phyloP scores from a whole-genome alignment of 495 filamentous ascomycete species.

The Podospora bellae-mahoneyi region DNA sequence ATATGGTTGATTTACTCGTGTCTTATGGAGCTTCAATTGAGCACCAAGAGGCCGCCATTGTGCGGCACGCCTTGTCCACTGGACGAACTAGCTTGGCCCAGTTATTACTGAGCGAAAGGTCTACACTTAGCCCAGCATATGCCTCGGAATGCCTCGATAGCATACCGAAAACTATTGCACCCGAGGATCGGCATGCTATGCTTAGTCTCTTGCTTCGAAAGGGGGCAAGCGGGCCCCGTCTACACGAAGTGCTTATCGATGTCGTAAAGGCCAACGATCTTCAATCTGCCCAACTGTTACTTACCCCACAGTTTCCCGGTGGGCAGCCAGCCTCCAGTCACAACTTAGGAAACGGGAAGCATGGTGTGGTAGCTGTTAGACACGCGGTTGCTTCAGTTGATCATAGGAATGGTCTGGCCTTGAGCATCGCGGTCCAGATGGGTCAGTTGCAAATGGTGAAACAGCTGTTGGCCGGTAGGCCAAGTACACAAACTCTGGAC shows the following conservation, averaged over 20 bases:
- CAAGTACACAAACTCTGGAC: constrained; percentile 38
- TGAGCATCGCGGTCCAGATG: constrained; percentile 40
- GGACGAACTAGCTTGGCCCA: constrained; percentile 40
- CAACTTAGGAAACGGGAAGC: constrained; percentile 25
- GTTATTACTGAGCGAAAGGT: constrained; percentile 36
- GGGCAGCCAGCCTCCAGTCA: constrained; percentile 23
- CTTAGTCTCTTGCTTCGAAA: constrained; percentile 40
- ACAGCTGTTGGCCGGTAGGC: constrained; percentile 38
- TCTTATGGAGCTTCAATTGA: constrained; percentile 46
- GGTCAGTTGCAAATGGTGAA: constrained; percentile 38
- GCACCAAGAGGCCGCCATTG: constrained; percentile 38
- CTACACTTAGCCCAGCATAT: constrained; percentile 34
- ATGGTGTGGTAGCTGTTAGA: constrained; percentile 32
- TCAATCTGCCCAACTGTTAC: constrained; percentile 39
- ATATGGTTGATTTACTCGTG: constrained; percentile 46
- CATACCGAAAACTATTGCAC: constrained; percentile 40
- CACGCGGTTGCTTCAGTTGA: constrained; percentile 47
- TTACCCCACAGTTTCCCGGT: constrained; percentile 41
- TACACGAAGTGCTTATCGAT: constrained; percentile 42
- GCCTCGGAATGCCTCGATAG: constrained; percentile 43
- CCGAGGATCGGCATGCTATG: constrained; percentile 42
- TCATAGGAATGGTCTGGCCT: constrained; percentile 40
- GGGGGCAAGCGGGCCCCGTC: constrained; percentile 37
- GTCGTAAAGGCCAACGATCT: constrained; percentile 40
- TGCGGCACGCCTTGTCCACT: constrained; percentile 37